A percentile compares a stretch with the other conserved stretches of the same genome.
These are phyloP conservation scores for Nakazawaea ambrosiae DNA, from an alignment of 805 yeast genomes.

Conservation along the genomic window DNA sequence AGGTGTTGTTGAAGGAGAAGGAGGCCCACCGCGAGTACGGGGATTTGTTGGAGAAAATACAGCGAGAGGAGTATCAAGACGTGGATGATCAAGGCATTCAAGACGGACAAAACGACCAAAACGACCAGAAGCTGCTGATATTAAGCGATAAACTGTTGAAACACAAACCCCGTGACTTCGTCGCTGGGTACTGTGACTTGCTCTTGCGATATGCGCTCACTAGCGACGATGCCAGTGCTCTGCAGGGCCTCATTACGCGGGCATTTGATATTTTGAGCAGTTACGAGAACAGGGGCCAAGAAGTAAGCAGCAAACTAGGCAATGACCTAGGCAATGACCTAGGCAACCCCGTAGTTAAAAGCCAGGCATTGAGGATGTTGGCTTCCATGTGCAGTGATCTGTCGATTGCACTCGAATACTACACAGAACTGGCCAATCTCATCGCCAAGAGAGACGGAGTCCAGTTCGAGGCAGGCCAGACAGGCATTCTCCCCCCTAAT, in stretches of 20 bases:
- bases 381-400: constrained; percentile 23
- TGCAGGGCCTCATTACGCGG: constrained; percentile 20
- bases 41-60: constrained; percentile 23
- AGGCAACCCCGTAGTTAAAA: constrained; percentile 23
- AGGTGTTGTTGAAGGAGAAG: constrained; percentile 23
- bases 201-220: constrained; percentile 31
- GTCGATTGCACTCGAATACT: constrained; percentile 13
- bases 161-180: constrained; percentile 21
- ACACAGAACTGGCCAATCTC: not conserved
- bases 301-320: too few species aligned
- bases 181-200: constrained; percentile 29
- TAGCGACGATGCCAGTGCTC: constrained; percentile 20
- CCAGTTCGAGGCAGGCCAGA: not conserved
- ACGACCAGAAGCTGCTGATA: too few species aligned
- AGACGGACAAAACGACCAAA: too few species aligned
- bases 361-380: constrained; percentile 27
- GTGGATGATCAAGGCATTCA: constrained; percentile 15
- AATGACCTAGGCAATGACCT: constrained; percentile 13
- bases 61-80: constrained; percentile 21
- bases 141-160: constrained; percentile 18
- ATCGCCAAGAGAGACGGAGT: constrained; percentile 1
- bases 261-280: constrained; percentile 21
- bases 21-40: constrained; percentile 28
- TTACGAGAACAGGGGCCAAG: too few species aligned
- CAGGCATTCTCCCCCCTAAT: constrained; percentile 17